phyloP scores from a whole-genome alignment of 495 filamentous ascomycete genomes.

The Physcia stellaris region DNA sequence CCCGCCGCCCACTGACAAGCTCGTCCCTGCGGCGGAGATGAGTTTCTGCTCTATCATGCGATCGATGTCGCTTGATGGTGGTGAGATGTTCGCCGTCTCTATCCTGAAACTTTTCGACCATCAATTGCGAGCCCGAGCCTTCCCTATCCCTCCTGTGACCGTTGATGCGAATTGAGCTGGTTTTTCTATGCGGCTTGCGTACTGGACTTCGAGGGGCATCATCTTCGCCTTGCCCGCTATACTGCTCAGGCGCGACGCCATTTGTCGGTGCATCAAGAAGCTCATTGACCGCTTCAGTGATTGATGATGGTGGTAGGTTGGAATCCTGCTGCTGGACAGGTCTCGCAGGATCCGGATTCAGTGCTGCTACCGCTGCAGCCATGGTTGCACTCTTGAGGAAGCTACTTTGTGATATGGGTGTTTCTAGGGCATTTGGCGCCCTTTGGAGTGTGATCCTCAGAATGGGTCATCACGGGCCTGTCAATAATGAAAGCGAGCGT shows the following conservation, averaged over 20 bases:
- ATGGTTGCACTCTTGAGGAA: too few relatives aligned
- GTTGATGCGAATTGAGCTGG: conserved; percentile 4
- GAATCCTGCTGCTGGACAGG: too few relatives aligned
- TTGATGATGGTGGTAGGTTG: too few relatives aligned
- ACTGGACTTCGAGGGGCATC: conserved; percentile 10
- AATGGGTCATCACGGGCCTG: too few relatives aligned
- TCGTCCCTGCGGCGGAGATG: conserved; percentile 2
- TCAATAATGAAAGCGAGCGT: too few relatives aligned
- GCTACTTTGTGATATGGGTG: too few relatives aligned
- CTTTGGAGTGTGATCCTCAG: too few relatives aligned
- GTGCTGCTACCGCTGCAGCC: too few relatives aligned
- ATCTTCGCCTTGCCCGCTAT: conserved; percentile 13
- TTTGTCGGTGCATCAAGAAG: too few relatives aligned
- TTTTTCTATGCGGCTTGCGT: conserved; percentile 10
- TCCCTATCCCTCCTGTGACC: conserved; percentile 7
- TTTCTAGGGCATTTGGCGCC: too few relatives aligned
- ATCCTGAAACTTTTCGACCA: conserved; percentile 12
- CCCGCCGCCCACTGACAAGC: conserved; percentile 19
- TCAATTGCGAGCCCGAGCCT: conserved; percentile 1
- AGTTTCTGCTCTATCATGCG: neutral
- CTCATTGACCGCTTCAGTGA: too few relatives aligned
- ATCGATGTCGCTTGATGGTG: conserved; percentile 6
- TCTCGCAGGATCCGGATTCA: too few relatives aligned
- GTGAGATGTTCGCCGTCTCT: conserved; percentile 15
- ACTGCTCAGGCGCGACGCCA: conserved; percentile 11